Base-by-base conservation (phyloP, 495 filamentous ascomycete species). In the Pseudoneurospora amorphoporcata region DNA sequence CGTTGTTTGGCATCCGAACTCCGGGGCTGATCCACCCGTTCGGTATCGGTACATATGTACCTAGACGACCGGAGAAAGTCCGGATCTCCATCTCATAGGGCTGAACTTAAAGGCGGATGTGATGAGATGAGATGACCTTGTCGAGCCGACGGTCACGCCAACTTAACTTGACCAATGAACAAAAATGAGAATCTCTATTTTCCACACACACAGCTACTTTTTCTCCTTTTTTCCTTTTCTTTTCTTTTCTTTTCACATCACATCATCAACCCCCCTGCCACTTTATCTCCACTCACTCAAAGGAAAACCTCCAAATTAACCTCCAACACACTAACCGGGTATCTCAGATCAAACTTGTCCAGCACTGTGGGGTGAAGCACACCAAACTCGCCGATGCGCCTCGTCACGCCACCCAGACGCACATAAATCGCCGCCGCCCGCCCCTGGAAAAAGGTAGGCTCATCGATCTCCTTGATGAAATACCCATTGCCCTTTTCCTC, bases 231-330 rank as follows among this genome's bases (percentile, higher is more conserved):
- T 1, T 1, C 1, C 1, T 23, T 23, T 23, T 2, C 35, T 37
- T 37, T 1, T 1, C 35, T 5, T 53, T 29, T 53, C 19, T 9
- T 12, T 29, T 10, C 29, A 37, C 9, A 53, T 53, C 43, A 37
- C 5, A 37, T 37, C 19, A 23, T 19, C 16, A 8, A 8, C 8
- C 43, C 45, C n/a, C n/a, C 10, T 53, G 35, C 43, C 7, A 8
- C 43, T 19, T 8, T 2, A n/a, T n/a, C n/a, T n/a, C 35, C 35
- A 37, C 35, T 17, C 23, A 29, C 71, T 79, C 72, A 99, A 78
- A 99, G 85, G 88, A 99, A 98, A 73, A 93, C 89, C 83, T 98
- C 96, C 23, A 99, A 88, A 78, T 98, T 95, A 73, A 99, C 84
- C 86, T 98, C 96, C 77, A 99, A 81, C n/a, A 92, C 92, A 83